Conservation (phyloP, 805 yeast species). For the Sugiyamaella smithiae region DNA sequence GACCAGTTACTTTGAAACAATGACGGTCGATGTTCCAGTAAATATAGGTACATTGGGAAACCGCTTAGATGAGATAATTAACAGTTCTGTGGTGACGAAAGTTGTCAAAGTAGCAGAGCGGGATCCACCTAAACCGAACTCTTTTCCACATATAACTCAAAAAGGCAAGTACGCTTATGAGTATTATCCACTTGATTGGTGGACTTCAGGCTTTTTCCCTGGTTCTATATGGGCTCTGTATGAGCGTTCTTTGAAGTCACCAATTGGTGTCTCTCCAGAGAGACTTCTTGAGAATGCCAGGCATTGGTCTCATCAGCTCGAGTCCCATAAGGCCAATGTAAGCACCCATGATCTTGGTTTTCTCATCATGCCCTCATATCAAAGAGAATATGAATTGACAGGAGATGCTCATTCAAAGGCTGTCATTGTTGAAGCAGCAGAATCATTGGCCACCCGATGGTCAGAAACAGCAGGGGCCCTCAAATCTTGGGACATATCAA, state of each 20-base stretch:
- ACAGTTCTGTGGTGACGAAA: no score
- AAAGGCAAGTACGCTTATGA: not conserved
- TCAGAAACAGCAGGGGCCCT: slow-evolving; percentile 26
- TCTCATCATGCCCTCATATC: slow-evolving; percentile 28
- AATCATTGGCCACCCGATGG: slow-evolving; percentile 29
- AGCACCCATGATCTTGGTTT: slow-evolving; percentile 34
- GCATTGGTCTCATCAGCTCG: slow-evolving; percentile 1
- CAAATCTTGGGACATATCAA: slow-evolving; percentile 30
- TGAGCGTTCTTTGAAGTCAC: slow-evolving; percentile 10
- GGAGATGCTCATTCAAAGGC: slow-evolving; percentile 21
- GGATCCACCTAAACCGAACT: no score
- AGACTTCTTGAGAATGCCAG: not conserved
- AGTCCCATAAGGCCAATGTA: slow-evolving; percentile 14
- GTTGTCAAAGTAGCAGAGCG: no score
- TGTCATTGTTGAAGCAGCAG: slow-evolving; percentile 27
- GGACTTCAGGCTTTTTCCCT: slow-evolving; percentile 19
- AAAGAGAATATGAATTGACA: slow-evolving; percentile 27
- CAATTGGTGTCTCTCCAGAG: not conserved
- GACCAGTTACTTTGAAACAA: no score
- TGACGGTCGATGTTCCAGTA: no score
- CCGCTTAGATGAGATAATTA: no score
- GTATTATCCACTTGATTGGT: slow-evolving; percentile 6
- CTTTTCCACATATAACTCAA: not conserved
- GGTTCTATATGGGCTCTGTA: slow-evolving; percentile 12
- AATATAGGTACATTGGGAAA: no score